phyloP scores from a whole-genome alignment of 306 rosid species.

The Datisca glomerata region DNA sequence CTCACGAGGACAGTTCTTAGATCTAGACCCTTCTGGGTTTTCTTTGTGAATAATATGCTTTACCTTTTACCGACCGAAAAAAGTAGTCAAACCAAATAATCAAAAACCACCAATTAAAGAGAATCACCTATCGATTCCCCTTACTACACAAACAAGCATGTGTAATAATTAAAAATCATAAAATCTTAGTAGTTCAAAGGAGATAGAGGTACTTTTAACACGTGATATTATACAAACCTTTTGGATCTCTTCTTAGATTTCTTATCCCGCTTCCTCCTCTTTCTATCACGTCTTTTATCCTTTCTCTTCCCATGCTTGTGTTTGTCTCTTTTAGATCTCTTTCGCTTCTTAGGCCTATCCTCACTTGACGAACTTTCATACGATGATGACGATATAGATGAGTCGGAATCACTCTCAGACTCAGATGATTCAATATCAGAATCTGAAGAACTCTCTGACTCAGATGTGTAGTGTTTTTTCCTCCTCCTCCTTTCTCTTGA shows the following conservation, averaged over 20 bases:
- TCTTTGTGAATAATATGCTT: too few relatives aligned
- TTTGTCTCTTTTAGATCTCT: slow-evolving; percentile 64
- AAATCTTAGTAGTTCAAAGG: background rate
- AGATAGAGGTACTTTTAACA: background rate
- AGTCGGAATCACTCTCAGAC: slow-evolving; percentile 74
- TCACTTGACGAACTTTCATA: slow-evolving; percentile 64
- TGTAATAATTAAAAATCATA: background rate
- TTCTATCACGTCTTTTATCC: slow-evolving; percentile 59
- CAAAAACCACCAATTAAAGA: background rate
- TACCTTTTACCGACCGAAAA: too few relatives aligned
- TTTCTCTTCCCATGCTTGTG: slow-evolving; percentile 47
- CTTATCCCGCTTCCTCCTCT: slow-evolving; percentile 45
- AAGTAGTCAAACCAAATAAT: too few relatives aligned
- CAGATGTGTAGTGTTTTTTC: slow-evolving; percentile 50
- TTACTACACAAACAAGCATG: background rate
- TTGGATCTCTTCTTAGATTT: slow-evolving; percentile 55
- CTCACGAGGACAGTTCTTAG: too few relatives aligned
- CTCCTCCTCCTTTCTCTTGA: slow-evolving; percentile 59
- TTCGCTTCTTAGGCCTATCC: slow-evolving; percentile 71
- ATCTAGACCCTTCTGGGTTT: too few relatives aligned
- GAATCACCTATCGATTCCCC: background rate
- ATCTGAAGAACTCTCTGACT: slow-evolving; percentile 70
- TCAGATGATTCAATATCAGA: slow-evolving; percentile 66
- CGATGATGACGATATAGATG: slow-evolving; percentile 62
- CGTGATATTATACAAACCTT: slow-evolving; percentile 35